Evolutionary conservation across 2,329 filamentous ascomycete genomes (phyloP).

Genomic region (Talaromyces rugulosus): DNA sequence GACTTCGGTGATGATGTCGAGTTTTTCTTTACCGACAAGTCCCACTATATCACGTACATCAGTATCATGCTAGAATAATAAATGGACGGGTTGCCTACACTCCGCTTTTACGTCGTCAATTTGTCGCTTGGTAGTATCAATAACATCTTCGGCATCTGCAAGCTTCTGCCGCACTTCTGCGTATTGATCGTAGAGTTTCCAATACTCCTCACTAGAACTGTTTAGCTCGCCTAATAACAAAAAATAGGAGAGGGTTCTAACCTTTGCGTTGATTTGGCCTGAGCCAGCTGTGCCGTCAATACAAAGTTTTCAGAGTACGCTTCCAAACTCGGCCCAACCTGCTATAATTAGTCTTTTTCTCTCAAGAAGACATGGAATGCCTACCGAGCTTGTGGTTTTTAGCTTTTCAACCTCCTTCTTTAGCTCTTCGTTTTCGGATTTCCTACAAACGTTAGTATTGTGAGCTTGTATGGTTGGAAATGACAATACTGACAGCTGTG

Average conservation of each 20-base stretch:
- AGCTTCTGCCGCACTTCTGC: conserved; percentile 33
- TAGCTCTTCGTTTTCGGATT: conserved; percentile 37
- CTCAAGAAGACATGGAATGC: conserved; percentile 14
- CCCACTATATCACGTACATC: conserved; percentile 24
- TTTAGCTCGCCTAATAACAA: conserved; percentile 14
- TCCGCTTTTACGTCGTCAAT: conserved; percentile 34
- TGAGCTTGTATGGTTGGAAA: conserved; percentile 12
- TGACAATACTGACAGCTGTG: conserved; percentile 30
- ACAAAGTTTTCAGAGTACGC: conserved; percentile 31
- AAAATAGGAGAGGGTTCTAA: conserved; percentile 14
- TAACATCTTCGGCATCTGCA: conserved; percentile 33
- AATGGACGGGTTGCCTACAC: conserved; percentile 23
- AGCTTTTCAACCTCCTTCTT: conserved; percentile 33
- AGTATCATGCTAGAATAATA: conserved; percentile 13
- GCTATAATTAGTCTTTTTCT: conserved; percentile 13
- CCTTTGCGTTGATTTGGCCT: conserved; percentile 34
- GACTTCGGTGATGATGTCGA: conserved; percentile 34
- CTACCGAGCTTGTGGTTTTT: conserved; percentile 18
- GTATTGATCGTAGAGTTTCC: conserved; percentile 39
- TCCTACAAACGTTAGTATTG: conserved; percentile 23
- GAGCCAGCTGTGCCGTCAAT: conserved; percentile 28
- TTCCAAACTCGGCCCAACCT: conserved; percentile 26
- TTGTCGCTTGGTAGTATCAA: conserved; percentile 32
- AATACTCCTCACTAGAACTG: conserved; percentile 33
- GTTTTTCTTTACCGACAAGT: conserved; percentile 34